Evolutionary conservation across 768 basidiomycete genomes (phyloP).

Genomic region (Dacryopinax primogenitus): DNA sequence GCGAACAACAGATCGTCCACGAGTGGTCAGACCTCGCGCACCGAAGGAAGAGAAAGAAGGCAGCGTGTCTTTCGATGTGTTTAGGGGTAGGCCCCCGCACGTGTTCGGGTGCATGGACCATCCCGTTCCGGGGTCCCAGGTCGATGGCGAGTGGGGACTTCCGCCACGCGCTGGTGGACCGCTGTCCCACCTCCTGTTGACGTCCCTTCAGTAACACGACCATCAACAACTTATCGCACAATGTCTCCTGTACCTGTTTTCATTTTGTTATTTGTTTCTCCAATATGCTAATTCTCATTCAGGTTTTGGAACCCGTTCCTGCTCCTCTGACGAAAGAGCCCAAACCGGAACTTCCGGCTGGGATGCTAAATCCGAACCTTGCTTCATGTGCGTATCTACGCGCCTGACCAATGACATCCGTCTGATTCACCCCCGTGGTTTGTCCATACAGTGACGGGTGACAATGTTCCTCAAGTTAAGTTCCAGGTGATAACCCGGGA

Average conservation of each 20-base stretch:
- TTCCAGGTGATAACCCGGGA: slow-evolving; percentile 85
- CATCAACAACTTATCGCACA: neutral
- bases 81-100: neutral
- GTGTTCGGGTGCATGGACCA: neutral
- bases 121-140: neutral
- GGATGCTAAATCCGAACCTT: neutral
- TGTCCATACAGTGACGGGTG: neutral
- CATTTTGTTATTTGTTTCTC: neutral
- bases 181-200: neutral
- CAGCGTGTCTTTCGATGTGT: neutral
- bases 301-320: neutral
- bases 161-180: slow-evolving; percentile 2
- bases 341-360: neutral
- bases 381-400: neutral
- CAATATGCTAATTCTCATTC: neutral
- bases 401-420: neutral
- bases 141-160: neutral
- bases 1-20: too few relatives aligned
- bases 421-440: neutral
- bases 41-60: too few relatives aligned
- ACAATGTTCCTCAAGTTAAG: slow-evolving; percentile 54
- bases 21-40: too few relatives aligned
- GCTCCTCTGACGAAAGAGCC: neutral
- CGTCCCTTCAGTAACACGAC: neutral
- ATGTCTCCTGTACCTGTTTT: neutral